Percentiles rank a stretch among this genome's conserved stretches.
phyloP scores from a whole-genome alignment of 192 early-diverging fungal species.

The Coemansia sp. region DNA sequence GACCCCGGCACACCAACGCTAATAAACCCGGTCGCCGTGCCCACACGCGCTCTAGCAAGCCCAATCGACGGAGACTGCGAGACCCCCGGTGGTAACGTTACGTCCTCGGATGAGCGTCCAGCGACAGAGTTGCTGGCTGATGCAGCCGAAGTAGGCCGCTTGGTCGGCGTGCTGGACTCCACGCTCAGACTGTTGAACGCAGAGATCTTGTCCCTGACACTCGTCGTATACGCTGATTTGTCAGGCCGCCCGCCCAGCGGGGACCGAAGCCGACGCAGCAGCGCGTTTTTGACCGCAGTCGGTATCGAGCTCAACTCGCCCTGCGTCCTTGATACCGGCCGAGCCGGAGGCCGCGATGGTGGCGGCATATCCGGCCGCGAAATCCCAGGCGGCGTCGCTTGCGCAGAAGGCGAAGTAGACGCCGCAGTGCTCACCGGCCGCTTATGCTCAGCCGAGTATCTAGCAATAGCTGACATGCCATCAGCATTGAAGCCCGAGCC shows the following conservation, averaged over 20 bases:
- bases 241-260: slow-evolving; percentile 34
- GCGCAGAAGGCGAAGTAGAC: not conserved
- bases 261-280: slow-evolving; percentile 37
- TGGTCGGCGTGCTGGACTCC: not conserved
- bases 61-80: not conserved
- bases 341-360: slow-evolving; percentile 23
- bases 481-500: not conserved
- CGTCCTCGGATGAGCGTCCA: not conserved
- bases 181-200: slow-evolving; percentile 41
- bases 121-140: not conserved
- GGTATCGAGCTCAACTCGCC: slow-evolving; percentile 23
- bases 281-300: slow-evolving; percentile 31
- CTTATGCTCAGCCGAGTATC: not conserved
- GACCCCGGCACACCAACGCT: slow-evolving; percentile 25
- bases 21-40: slow-evolving; percentile 43
- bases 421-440: not conserved
- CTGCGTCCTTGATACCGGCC: not conserved
- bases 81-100: not conserved
- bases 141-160: not conserved
- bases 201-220: slow-evolving; percentile 44
- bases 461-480: not conserved
- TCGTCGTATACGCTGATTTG: slow-evolving; percentile 17
- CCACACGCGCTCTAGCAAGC: slow-evolving; percentile 17
- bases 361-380: slow-evolving; percentile 45
- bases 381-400: not conserved